Evolutionary conservation across 106 monocot genomes (phyloP).

Genomic region (Platanthera guangdongensis): DNA sequence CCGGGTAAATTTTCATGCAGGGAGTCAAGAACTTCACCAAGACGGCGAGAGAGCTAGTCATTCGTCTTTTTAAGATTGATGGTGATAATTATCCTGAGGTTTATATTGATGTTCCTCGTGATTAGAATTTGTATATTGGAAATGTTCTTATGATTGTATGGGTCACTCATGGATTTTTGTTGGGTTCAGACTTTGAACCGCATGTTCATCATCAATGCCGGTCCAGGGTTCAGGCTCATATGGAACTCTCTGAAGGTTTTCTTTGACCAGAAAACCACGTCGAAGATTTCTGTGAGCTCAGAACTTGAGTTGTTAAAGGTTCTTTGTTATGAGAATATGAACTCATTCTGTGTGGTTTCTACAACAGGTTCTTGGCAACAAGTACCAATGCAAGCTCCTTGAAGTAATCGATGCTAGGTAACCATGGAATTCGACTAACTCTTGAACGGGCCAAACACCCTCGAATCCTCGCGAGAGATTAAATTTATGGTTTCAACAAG

Average conservation of each 20-base stretch:
- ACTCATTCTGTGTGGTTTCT: conserved; percentile 1
- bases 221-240: conserved; percentile 70
- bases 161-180: neutral
- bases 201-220: conserved; percentile 84
- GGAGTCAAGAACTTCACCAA: conserved; percentile 59
- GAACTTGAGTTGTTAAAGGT: neutral
- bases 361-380: conserved; percentile 80
- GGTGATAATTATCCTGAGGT: conserved; percentile 90
- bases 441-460: neutral
- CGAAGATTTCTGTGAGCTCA: conserved; percentile 50
- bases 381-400: conserved; percentile 83
- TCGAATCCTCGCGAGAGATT: neutral
- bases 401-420: conserved; percentile 88
- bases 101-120: neutral
- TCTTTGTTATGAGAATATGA: neutral
- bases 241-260: conserved; percentile 89
- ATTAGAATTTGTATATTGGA: neutral
- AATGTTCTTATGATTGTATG: neutral
- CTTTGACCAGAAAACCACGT: conserved; percentile 72
- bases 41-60: conserved; percentile 56
- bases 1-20: conserved; percentile 9
- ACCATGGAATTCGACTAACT: neutral
- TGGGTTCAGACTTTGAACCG: conserved; percentile 43
- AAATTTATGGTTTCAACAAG: neutral
- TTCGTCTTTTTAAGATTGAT: conserved; percentile 57